Conservation (phyloP, 2,329 filamentous ascomycete species). For the Ophiostoma triangulosporum region DNA sequence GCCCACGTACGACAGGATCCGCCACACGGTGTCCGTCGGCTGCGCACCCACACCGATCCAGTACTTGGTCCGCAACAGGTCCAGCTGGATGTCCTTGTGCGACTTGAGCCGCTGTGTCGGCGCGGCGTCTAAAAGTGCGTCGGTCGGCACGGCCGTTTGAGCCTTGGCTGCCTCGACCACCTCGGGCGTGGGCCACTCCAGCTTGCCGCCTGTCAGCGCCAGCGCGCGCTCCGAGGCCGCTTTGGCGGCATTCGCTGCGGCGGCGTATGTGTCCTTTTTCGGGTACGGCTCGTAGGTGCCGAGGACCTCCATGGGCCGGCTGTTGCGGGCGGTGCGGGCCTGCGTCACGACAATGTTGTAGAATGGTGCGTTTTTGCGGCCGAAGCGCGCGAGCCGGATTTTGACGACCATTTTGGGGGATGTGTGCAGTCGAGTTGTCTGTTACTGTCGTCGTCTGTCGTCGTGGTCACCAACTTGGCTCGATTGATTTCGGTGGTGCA, state of each 20-base stretch:
- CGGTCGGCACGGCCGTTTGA: background rate
- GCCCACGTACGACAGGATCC: conserved; percentile 64
- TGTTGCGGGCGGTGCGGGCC: conserved; percentile 67
- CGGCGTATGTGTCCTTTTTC: conserved; percentile 39
- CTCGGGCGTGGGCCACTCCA: conserved; percentile 1
- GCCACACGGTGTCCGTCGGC: conserved; percentile 80
- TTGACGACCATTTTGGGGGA: conserved; percentile 65
- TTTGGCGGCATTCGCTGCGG: background rate
- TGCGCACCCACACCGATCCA: conserved; percentile 97
- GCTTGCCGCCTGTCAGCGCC: background rate
- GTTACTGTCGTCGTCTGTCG: background rate
- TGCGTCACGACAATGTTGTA: conserved; percentile 98
- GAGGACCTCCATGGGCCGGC: conserved; percentile 84
- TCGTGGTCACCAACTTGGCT: background rate
- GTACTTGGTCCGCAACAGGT: conserved; percentile 70
- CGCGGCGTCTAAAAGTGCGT: background rate
- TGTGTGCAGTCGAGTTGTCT: background rate
- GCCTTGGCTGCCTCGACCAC: background rate
- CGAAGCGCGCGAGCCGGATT: conserved; percentile 88
- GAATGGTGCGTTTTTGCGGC: conserved; percentile 73
- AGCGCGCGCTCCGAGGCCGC: background rate
- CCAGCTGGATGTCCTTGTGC: conserved; percentile 86
- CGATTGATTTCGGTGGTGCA: background rate
- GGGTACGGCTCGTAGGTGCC: conserved; percentile 61
- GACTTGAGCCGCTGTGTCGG: conserved; percentile 29